Percentiles rank a stretch among this genome's conserved stretches.
These are phyloP conservation scores for Hyparrhenia diplandra DNA, from an alignment of 176 grass and related monocot genomes.

Conservation along the genomic window DNA sequence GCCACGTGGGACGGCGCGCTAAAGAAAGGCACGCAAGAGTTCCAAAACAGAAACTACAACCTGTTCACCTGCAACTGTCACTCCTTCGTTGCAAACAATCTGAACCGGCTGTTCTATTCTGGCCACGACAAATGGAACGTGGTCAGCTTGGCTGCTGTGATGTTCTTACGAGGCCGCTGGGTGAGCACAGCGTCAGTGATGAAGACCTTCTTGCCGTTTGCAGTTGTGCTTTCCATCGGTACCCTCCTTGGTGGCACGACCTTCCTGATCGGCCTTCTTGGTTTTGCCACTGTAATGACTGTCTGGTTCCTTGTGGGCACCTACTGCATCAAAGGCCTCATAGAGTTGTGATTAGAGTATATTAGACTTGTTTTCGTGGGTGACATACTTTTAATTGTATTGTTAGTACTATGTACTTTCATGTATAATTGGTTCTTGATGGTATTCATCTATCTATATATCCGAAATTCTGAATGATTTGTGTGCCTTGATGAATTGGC, in stretches of 20 bases:
- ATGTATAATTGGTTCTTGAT: background rate
- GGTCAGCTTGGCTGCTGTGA: slow-evolving; percentile 58
- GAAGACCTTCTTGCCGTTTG: slow-evolving; percentile 62
- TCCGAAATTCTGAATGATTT: background rate
- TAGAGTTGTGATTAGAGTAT: slow-evolving; percentile 54
- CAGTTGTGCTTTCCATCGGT: slow-evolving; percentile 40
- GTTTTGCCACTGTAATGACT: slow-evolving; percentile 34
- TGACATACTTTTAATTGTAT: background rate
- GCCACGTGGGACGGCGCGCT: slow-evolving; percentile 63
- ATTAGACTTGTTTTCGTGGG: background rate
- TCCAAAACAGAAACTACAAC: slow-evolving; percentile 83
- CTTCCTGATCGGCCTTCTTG: slow-evolving; percentile 54
- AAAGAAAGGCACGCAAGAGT: slow-evolving; percentile 68
- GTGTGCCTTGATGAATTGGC: background rate
- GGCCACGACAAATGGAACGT: slow-evolving; percentile 86
- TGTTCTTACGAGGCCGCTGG: slow-evolving; percentile 72
- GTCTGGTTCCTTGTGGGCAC: slow-evolving; percentile 86
- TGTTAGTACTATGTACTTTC: background rate
- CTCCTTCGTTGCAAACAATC: slow-evolving; percentile 84
- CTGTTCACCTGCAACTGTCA: slow-evolving; percentile 97
- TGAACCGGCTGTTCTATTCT: slow-evolving; percentile 60
- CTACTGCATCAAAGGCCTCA: slow-evolving; percentile 76
- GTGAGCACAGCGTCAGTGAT: slow-evolving; percentile 39
- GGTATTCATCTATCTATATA: background rate
- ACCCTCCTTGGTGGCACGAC: slow-evolving; percentile 42